A percentile compares a stretch with the other conserved stretches of the same genome.
phyloP scores from a whole-genome alignment of 2,329 filamentous ascomycete species.

The Volutella citrinella region DNA sequence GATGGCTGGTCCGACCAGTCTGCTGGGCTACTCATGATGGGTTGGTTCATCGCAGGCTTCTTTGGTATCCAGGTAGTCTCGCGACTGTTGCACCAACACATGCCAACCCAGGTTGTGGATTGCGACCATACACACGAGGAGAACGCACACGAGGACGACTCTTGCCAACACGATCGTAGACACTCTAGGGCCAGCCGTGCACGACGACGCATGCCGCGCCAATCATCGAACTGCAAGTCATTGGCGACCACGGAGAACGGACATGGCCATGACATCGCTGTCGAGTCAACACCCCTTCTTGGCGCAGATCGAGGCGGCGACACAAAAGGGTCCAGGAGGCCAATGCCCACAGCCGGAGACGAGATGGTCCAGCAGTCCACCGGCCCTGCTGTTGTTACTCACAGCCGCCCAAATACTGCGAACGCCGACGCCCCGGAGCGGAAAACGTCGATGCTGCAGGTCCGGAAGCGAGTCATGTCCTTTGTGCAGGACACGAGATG shows the following conservation, averaged over 20 bases:
- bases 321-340: conserved; percentile 24
- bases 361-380: conserved; percentile 24
- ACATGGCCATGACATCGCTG: conserved; percentile 19
- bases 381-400: conserved; percentile 19
- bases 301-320: conserved; percentile 26
- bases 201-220: conserved; percentile 27
- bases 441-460: conserved; percentile 51
- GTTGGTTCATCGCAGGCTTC: conserved; percentile 68
- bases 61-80: conserved; percentile 74
- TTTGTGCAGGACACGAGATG: conserved; percentile 64
- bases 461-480: conserved; percentile 57
- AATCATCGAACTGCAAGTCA: conserved; percentile 22
- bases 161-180: conserved; percentile 22
- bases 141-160: conserved; percentile 29
- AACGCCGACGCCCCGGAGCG: conserved; percentile 34
- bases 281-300: conserved; percentile 51
- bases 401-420: conserved; percentile 24
- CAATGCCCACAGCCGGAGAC: conserved; percentile 27
- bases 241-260: conserved; percentile 15
- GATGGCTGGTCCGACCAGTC: conserved; percentile 63
- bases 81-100: conserved; percentile 66
- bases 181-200: conserved; percentile 31
- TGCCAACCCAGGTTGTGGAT: conserved; percentile 77
- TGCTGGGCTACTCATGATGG: conserved; percentile 68
- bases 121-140: conserved; percentile 73